Evolutionary conservation across 345 rosid genomes (phyloP), one percentile per base, ranked within the genome.

Genomic region (Moringa oleifera): DNA sequence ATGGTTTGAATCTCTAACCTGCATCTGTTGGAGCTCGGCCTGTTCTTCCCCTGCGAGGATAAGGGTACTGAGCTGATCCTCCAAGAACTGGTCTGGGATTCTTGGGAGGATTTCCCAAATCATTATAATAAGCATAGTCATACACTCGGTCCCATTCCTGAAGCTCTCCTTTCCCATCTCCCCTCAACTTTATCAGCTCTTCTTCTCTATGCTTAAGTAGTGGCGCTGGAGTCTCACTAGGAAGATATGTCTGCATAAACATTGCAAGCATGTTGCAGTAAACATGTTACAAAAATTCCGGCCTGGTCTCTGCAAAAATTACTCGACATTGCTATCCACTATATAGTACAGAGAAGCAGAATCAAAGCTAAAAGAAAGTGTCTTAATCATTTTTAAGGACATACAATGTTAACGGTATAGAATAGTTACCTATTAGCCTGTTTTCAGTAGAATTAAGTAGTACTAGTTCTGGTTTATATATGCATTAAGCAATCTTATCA

Each of bases 31-130:
- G 84, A 33, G 81, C 58, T 23, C 98, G 66, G 52, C 96, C 88
- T 25, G 98, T 91, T 77, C 94, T 75, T 53, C 83, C 85, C 55
- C 96, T 80, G n/a, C 98, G 91, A 57, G 98, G 98, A 69, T 91
- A 91, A 53, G 98, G 98, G 66, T 75, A 70, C 68, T 83, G 72
- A 2, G 59, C 17, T 15, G 91, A 73, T 2, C 98, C 98, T 23
- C 98, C 98, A 28, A 91, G 96, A 57, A 85, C 80, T 11, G 94
- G 96, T 16, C 96, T 82, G 10, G 73, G 82, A 56, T 85, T 66
- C 0, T 75, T 61, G 9, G 71, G 63, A 0, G 94, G 96, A 19
- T 80, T 75, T 0, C 86, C 88, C 67, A 91, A 60, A 60, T 91
- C 98, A 51, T 91, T 88, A 75, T 91, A 91, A 72, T 41, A 79